A percentile compares a stretch with the other conserved stretches of the same genome.
Conservation (phyloP, 2,329 filamentous ascomycete species). For the Leptographium flavum region DNA sequence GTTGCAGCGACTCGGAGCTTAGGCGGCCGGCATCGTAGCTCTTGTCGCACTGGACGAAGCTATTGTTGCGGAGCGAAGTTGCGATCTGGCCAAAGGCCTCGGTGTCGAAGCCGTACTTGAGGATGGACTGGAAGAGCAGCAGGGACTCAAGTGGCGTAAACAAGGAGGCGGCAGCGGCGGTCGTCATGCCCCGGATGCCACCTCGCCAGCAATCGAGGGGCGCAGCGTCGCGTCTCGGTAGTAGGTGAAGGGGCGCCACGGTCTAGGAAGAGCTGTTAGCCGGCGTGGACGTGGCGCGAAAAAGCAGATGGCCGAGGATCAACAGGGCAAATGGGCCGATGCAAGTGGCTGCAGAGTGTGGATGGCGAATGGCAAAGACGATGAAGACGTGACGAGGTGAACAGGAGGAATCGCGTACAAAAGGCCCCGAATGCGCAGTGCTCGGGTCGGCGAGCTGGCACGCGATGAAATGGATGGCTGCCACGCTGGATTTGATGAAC, state of each 20-base stretch:
- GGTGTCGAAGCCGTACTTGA: conserved; percentile 16
- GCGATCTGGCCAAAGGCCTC: conserved; percentile 23
- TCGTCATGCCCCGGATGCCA: conserved; percentile 22
- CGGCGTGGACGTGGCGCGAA: no score
- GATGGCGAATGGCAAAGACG: no score
- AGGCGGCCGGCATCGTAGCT: conserved; percentile 63
- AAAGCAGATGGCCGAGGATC: neutral
- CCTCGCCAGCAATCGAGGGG: conserved; percentile 20
- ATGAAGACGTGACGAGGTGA: neutral
- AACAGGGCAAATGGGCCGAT: neutral
- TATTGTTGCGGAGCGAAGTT: conserved; percentile 56
- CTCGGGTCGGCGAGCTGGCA: neutral
- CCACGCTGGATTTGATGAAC: neutral
- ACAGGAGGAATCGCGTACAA: neutral
- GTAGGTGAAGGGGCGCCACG: conserved; percentile 22
- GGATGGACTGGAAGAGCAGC: conserved; percentile 19
- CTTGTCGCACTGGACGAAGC: conserved; percentile 53
- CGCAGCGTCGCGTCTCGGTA: conserved; percentile 18
- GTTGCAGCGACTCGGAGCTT: conserved; percentile 62
- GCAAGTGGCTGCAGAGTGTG: no score
- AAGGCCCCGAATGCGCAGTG: neutral
- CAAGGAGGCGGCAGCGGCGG: conserved; percentile 10
- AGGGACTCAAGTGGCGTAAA: conserved; percentile 22
- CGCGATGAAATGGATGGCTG: no score
- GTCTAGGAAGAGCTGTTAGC: conserved; percentile 6